phyloP scores from a whole-genome alignment of 352 stramenopile species.

The Phytophthora sansomeana region DNA sequence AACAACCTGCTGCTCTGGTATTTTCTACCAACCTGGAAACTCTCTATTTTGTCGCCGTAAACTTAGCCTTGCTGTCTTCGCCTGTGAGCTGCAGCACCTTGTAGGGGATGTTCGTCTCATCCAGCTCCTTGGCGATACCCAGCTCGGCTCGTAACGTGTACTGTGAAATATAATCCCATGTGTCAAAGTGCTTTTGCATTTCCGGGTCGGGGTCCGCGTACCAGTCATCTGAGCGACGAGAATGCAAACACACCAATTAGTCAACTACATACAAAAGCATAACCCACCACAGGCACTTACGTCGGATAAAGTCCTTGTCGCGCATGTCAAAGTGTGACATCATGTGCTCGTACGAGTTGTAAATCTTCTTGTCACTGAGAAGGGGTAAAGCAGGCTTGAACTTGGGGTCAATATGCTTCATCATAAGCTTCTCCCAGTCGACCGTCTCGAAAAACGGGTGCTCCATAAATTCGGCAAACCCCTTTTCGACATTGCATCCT shows the following conservation, averaged over 20 bases:
- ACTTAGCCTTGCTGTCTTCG: constrained; percentile 63
- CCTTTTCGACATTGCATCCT: constrained; percentile 75
- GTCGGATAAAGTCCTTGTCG: constrained; percentile 86
- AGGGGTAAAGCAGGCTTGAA: constrained; percentile 74
- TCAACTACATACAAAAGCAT: constrained; percentile 1
- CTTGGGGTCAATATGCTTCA: constrained; percentile 88
- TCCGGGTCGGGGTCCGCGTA: constrained; percentile 75
- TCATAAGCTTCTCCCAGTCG: constrained; percentile 89
- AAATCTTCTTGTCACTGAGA: constrained; percentile 85
- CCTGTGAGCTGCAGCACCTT: constrained; percentile 85
- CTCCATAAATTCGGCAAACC: constrained; percentile 88
- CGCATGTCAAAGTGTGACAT: constrained; percentile 90
- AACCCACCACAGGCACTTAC: constrained; percentile 45
- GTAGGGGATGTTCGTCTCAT: constrained; percentile 89
- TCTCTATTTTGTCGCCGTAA: constrained; percentile 36
- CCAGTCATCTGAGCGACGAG: constrained; percentile 66
- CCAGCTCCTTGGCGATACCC: constrained; percentile 82
- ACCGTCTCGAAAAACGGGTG: constrained; percentile 90
- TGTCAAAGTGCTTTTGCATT: constrained; percentile 88
- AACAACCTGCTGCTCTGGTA: constrained; percentile 1
- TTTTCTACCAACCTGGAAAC: not conserved
- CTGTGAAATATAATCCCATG: constrained; percentile 90
- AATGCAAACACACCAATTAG: constrained; percentile 1
- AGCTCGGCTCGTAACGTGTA: constrained; percentile 83
- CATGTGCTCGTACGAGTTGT: constrained; percentile 89